Conservation (phyloP, 78 protist genomes). For the Emiliania huxleyi region DNA sequence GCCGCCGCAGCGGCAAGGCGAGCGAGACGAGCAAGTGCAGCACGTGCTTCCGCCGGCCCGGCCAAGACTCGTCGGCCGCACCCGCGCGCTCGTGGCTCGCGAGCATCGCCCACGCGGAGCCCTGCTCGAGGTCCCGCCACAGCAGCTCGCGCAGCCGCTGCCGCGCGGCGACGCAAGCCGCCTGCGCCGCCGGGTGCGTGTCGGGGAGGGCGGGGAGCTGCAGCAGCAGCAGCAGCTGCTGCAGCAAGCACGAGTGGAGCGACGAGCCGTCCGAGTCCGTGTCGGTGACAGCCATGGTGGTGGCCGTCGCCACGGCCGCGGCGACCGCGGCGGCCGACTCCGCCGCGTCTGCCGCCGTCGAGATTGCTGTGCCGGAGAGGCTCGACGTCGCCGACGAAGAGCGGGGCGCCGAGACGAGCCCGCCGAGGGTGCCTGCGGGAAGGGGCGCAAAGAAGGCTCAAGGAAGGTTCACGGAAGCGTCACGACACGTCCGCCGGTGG, state of each 20-base stretch:
- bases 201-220: neutral
- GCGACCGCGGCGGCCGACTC: neutral
- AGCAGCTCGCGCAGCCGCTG: slow-evolving; percentile 18
- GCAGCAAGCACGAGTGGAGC: neutral
- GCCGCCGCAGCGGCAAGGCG: neutral
- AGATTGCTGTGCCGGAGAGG: neutral
- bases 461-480: too few species aligned
- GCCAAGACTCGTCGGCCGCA: neutral
- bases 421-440: neutral
- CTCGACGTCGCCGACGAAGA: neutral
- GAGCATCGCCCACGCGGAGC: neutral
- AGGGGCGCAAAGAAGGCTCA: too few species aligned
- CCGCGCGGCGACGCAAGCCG: neutral
- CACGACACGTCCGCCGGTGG: neutral
- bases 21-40: neutral
- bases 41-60: neutral
- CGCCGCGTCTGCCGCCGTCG: neutral
- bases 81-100: neutral
- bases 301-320: neutral
- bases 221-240: neutral
- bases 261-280: neutral
- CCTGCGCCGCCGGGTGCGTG: neutral
- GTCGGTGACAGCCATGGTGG: neutral
- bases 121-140: slow-evolving; percentile 22
- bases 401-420: neutral